Percentiles rank a stretch among this genome's conserved stretches.
phyloP scores from a whole-genome alignment of 2,329 filamentous ascomycete genomes.

The Colletotrichum tofieldiae region DNA sequence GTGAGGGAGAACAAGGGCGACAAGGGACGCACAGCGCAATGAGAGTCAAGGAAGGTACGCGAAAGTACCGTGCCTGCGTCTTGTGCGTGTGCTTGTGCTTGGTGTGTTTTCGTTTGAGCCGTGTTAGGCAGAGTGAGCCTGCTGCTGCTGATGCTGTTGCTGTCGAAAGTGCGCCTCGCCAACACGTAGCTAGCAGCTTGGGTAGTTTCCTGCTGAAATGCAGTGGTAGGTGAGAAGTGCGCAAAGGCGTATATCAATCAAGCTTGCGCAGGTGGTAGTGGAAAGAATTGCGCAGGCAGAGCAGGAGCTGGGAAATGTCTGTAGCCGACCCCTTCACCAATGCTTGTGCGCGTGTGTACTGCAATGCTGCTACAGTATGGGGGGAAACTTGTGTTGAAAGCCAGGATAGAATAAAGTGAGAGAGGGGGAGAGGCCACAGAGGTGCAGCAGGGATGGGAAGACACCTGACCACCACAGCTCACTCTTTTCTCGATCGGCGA shows the following conservation, averaged over 20 bases:
- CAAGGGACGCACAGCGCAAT: neutral
- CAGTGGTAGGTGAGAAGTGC: neutral
- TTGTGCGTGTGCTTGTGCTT: slow-evolving; percentile 8
- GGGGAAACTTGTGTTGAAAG: neutral
- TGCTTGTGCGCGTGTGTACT: neutral
- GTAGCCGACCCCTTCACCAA: neutral
- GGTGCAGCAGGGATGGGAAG: slow-evolving; percentile 5
- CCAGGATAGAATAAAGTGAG: neutral
- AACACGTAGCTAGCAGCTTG: neutral
- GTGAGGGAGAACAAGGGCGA: neutral
- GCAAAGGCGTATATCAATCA: neutral
- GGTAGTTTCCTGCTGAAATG: neutral
- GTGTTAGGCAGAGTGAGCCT: neutral
- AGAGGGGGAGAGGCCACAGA: neutral
- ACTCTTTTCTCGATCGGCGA: slow-evolving; percentile 14
- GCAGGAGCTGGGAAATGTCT: neutral
- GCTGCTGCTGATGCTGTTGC: neutral
- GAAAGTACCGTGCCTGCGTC: slow-evolving; percentile 19
- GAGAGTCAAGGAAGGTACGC: slow-evolving; percentile 7
- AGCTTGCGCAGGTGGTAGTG: slow-evolving; percentile 12
- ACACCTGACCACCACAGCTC: neutral
- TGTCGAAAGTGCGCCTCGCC: neutral
- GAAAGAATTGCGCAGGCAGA: slow-evolving; percentile 7
- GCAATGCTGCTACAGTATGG: neutral
- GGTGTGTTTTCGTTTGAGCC: neutral